Evolutionary conservation across 805 yeast species (phyloP), one percentile per base, ranked within the genome.

Genomic region (Zygosaccharomyces gambellarensis): DNA sequence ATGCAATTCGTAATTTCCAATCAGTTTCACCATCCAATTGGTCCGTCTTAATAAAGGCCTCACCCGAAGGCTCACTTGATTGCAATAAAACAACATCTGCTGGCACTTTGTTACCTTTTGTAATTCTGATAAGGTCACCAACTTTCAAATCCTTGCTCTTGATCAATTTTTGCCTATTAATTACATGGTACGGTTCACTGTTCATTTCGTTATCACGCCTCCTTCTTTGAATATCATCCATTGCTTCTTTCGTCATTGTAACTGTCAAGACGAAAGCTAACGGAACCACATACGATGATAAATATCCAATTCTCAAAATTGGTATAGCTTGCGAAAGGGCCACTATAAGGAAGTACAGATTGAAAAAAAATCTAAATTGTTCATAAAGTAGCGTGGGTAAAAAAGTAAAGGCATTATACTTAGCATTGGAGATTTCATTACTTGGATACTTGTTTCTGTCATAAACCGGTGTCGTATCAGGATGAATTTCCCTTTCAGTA

Each of bases 1-100:
- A 77, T 0, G 97, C 94, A 34, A 87, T 71, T 59, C 99, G 75
- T 48, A 94, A 73, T 66, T 94, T 94, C 99, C 99, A 94, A 70
- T 94, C 99, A 5, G 99, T 94, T 68, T 94, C 99, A 63, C 99
- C 99, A 68, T 94, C 99, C 45, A 94, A 74, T 70, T 94, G 99
- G 71, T 94, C 99, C 0, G 99, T 94, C 60, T 95, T 87, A 55
- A 94, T 87, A 61, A 95, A 94, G 1, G 90, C 78, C 63, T 94
- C 99, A 6, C 97, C 97, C 3, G 78, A 75, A 2, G 75, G 63
- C 63, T 88, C 97, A 49, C 89, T 82, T 0, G 96, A 83, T 63
- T 88, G 95, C 39, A 94, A 70, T 25, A 94, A 68, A 6, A 94
- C 72, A 81, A 90, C 76, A 67, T 94, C 99, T 0, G 99, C 98